Percentiles rank a stretch among this genome's conserved stretches.
phyloP scores from a whole-genome alignment of 495 filamentous ascomycete species.

The Pyronema domesticum region DNA sequence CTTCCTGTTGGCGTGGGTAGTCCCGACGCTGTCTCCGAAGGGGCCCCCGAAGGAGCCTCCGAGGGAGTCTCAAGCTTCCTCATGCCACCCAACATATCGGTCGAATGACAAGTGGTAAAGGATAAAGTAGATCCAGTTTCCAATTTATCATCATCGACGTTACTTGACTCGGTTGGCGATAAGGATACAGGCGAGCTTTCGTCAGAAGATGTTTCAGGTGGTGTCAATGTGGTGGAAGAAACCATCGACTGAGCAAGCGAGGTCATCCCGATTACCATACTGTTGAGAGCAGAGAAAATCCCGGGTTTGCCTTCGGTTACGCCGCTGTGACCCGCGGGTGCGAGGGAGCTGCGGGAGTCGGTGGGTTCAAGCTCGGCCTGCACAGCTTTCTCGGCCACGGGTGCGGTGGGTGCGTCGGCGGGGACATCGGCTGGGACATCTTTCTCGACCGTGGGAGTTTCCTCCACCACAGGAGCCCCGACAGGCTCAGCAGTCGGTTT shows the following conservation, averaged over 20 bases:
- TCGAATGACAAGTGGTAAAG: slow-evolving; percentile 15
- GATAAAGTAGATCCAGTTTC: slow-evolving; percentile 9
- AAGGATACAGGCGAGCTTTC: slow-evolving; percentile 1
- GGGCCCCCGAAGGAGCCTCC: too few relatives aligned
- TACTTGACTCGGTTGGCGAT: slow-evolving; percentile 2
- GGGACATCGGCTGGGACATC: too few relatives aligned
- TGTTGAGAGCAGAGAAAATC: not conserved
- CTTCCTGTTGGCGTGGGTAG: not conserved
- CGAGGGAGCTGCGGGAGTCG: too few relatives aligned
- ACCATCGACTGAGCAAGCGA: slow-evolving; percentile 8
- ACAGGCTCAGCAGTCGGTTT: too few relatives aligned
- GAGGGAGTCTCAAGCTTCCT: too few relatives aligned
- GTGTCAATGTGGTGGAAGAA: not conserved
- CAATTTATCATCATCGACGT: not conserved
- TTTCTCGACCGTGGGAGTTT: too few relatives aligned
- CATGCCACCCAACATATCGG: not conserved
- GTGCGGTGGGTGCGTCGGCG: too few relatives aligned
- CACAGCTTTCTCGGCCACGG: too few relatives aligned
- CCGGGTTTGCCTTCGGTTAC: not conserved
- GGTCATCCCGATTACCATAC: slow-evolving; percentile 7
- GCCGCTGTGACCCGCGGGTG: too few relatives aligned
- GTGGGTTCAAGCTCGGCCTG: too few relatives aligned
- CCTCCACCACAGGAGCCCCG: too few relatives aligned
- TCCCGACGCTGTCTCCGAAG: too few relatives aligned
- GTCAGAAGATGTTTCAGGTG: not conserved